A percentile compares a stretch with the other conserved stretches of the same genome.
These are phyloP conservation scores for Patellifolia procumbens DNA, from an alignment of 179 eudicot species.

Conservation along the genomic window DNA sequence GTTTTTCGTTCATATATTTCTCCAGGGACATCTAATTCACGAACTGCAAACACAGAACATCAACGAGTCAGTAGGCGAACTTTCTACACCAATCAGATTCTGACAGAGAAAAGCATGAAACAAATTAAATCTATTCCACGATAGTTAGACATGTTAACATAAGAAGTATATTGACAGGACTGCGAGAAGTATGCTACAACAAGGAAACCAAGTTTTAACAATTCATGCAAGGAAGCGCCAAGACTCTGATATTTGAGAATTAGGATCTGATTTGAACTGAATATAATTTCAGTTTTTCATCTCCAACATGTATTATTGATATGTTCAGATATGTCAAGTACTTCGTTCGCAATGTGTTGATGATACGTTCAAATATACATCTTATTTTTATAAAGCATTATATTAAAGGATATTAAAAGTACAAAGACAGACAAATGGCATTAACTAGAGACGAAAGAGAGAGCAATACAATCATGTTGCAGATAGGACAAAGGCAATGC, in stretches of 20 bases:
- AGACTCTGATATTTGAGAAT: too few relatives aligned
- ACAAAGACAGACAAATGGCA: not conserved
- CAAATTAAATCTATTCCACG: not conserved
- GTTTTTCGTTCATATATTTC: slow-evolving; percentile 89
- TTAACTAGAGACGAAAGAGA: not conserved
- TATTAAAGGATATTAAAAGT: too few relatives aligned
- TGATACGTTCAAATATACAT: too few relatives aligned
- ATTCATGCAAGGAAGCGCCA: too few relatives aligned
- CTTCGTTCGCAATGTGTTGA: too few relatives aligned
- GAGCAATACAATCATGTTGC: not conserved
- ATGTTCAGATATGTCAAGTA: too few relatives aligned
- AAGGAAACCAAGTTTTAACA: too few relatives aligned
- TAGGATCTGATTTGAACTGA: too few relatives aligned
- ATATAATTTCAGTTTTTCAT: too few relatives aligned
- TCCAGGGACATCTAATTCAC: slow-evolving; percentile 97
- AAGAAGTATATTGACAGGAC: not conserved
- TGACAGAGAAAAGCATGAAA: not conserved
- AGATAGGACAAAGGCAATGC: not conserved
- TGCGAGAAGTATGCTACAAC: too few relatives aligned
- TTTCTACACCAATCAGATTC: not conserved
- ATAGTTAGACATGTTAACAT: not conserved
- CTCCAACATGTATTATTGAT: too few relatives aligned
- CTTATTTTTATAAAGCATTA: too few relatives aligned
- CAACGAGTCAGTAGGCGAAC: slow-evolving; percentile 11
- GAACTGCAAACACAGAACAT: slow-evolving; percentile 58